Evolutionary conservation across 2,329 filamentous ascomycete genomes (phyloP), one percentile per base, ranked within the genome.

Genomic region (Pseudogymnoascus sp.): DNA sequence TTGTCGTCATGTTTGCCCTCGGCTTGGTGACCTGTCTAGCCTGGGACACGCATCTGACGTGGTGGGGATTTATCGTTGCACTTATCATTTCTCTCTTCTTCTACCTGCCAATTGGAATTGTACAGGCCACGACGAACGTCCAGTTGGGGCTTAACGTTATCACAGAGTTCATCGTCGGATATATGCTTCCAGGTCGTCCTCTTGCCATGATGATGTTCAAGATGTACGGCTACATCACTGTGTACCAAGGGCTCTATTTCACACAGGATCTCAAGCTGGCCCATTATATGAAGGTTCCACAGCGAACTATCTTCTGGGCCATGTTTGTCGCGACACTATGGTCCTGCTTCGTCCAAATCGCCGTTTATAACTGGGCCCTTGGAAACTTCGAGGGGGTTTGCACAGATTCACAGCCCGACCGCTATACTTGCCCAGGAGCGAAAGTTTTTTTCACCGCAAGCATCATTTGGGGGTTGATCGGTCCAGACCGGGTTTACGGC

Each of bases 171-270:
- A 76, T 81, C 16, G 74, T 77, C 57, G 80, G 80, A 6, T 81
- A 81, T 69, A 80, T 76, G 75, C 66, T 74, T 71, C 70, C 70
- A 11, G 88, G 88, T 11, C 81, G 81, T 4, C 87, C 88, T 1
- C 78, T 91, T 65, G 86, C 86, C 40, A 88, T 90, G 83, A 91
- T 91, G 87, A 81, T 90, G 78, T 90, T 90, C 77, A 90, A 90
- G 75, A 89, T 86, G 66, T 90, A 87, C 69, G 86, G 85, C 61
- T 80, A 80, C 68, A 80, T 81, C 71, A 74, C 77, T 57, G 75
- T 76, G 60, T 77, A 73, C 64, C 79, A 81, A 66, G 79, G 76
- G 2, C 74, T 81, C n/a, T 74, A 73, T 10, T 81, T 80, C 67
- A 74, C 78, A 0, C 74, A 76, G 14, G 80, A 82, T 66, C 75